Percentiles rank a stretch among this genome's conserved stretches.
These are phyloP conservation scores for Thielaviopsis ethacetica DNA, from an alignment of 2,329 filamentous ascomycete species.

Conservation along the genomic window DNA sequence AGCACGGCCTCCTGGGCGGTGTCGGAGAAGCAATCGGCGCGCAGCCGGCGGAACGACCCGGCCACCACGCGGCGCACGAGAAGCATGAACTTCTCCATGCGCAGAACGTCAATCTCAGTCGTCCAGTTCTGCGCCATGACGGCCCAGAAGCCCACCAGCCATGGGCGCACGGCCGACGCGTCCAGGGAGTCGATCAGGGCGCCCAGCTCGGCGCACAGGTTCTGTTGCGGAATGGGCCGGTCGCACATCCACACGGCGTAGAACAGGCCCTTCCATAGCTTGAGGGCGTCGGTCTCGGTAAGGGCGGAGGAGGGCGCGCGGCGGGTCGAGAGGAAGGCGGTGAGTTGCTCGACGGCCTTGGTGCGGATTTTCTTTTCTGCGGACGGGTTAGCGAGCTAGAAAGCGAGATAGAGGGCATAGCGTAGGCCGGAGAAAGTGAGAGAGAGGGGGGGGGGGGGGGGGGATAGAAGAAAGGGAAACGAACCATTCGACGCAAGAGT, in stretches of 20 bases:
- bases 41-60: constrained; percentile 37
- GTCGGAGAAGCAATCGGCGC: not conserved
- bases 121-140: constrained; percentile 56
- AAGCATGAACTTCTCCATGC: constrained; percentile 86
- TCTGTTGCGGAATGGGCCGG: constrained; percentile 73
- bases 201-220: constrained; percentile 62
- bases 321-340: constrained; percentile 53
- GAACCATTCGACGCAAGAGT: constrained; percentile 71
- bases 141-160: constrained; percentile 44
- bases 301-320: constrained; percentile 25
- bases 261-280: constrained; percentile 91
- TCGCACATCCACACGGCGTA: constrained; percentile 92
- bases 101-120: constrained; percentile 52
- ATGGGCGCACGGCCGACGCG: constrained; percentile 33
- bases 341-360: constrained; percentile 59
- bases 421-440: not conserved
- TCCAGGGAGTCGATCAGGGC: constrained; percentile 27
- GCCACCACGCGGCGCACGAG: constrained; percentile 65
- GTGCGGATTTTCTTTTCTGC: constrained; percentile 64
- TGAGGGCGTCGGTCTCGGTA: constrained; percentile 54
- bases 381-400: not conserved
- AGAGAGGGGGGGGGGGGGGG: not conserved
- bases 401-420: not conserved
- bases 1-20: constrained; percentile 13
- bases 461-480: constrained; percentile 17